Evolutionary conservation across 495 filamentous ascomycete species (phyloP).

Genomic region (Xylaria curta): DNA sequence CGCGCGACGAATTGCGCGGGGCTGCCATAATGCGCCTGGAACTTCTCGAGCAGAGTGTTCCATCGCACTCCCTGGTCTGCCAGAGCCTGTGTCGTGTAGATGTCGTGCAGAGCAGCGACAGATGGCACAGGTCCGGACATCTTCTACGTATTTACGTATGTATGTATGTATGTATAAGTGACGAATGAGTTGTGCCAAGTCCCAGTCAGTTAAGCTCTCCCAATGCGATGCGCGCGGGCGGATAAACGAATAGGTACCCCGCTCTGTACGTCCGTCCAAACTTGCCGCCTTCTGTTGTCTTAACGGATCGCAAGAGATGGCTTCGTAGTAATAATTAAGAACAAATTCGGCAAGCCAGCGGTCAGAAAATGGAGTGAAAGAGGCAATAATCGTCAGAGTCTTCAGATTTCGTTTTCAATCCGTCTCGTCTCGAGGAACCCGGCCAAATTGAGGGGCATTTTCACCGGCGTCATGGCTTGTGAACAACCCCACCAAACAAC

Average conservation of each 20-base stretch:
- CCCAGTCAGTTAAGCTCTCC: not conserved
- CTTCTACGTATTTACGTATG: not conserved
- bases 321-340: not conserved
- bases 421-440: slow-evolving; percentile 6
- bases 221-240: slow-evolving; percentile 2
- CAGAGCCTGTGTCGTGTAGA: slow-evolving; percentile 71
- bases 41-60: slow-evolving; percentile 71
- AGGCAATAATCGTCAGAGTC: not conserved
- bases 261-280: not conserved
- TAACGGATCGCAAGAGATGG: not conserved
- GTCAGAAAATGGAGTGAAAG: not conserved
- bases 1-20: slow-evolving; percentile 82
- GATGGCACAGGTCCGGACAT: slow-evolving; percentile 68
- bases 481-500: not conserved
- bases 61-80: slow-evolving; percentile 68
- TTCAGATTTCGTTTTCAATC: not conserved
- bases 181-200: not conserved
- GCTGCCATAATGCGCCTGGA: slow-evolving; percentile 73
- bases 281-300: not conserved
- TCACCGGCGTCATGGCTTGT: slow-evolving; percentile 12
- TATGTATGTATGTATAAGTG: not conserved
- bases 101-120: slow-evolving; percentile 64
- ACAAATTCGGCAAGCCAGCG: not conserved
- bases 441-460: slow-evolving; percentile 26
- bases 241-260: not conserved